Evolutionary conservation across 148 eudicot species (phyloP), one percentile per base, ranked within the genome.

Genomic region (Fagopyrum esculentum): DNA sequence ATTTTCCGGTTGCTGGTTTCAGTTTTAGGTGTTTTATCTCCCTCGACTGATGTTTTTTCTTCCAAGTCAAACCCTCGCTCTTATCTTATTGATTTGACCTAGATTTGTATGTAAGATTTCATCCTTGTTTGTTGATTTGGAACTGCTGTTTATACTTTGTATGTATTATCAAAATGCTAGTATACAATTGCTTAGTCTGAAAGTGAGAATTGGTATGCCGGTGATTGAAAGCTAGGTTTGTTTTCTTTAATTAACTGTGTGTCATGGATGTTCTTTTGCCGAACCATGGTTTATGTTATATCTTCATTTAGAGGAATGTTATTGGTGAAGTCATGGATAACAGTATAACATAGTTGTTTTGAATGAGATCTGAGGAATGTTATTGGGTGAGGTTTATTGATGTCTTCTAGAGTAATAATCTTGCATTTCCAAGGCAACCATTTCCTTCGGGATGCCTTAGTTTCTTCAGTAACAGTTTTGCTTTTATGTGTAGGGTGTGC

Each of bases 31-130:
- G 6, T 66, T 19, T 40, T 40, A 66, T 64, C 70, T 22, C 70
- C 45, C 45, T 64, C 43, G 68, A 61, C 15, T 66, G 47, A 10
- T 66, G 19, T 12, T 4, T 63, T 4, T 63, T 63, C 69, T 63
- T 63, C 44, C n/a, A 26, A 63, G 69, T 63, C 69, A 63, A 63
- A 63, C n/a, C 9, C 66, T 59, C 40, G 5, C 26, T 59, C 66
- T 59, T 59, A 29, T 63, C 44, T 63, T 44, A 11, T 29, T 29
- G 69, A 63, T 63, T 49, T 30, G 69, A 63, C 69, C 44, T 63
- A 13, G 69, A 29, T 5, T 63, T 49, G 9, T 49, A 49, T 49
- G 52, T 49, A 9, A 9, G 9, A 8, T 48, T 49, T 49, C n/a
- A 9, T 63, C 10, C 26, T 35, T 59, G 3, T 55, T n/a, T 55